phyloP scores from a whole-genome alignment of 202 grass and related monocot species.

The Elaeis oleifera region DNA sequence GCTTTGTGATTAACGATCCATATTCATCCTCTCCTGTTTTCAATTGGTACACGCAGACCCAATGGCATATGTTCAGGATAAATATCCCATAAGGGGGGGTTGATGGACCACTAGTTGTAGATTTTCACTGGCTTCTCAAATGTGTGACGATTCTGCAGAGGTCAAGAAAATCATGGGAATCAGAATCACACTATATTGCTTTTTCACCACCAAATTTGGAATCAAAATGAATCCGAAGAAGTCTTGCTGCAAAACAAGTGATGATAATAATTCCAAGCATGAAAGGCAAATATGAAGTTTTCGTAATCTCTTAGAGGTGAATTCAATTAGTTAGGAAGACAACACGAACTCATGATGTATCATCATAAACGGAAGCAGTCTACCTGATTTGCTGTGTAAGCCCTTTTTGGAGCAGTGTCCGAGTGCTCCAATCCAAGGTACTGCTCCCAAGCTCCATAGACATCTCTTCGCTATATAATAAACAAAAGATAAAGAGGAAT shows the following conservation, averaged over 20 bases:
- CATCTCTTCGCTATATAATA: constrained; percentile 65
- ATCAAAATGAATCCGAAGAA: too few relatives aligned
- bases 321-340: too few relatives aligned
- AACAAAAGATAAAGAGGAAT: constrained; percentile 20
- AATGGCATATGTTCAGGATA: not conserved
- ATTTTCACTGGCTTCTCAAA: constrained; percentile 83
- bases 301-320: too few relatives aligned
- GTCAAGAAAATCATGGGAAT: constrained; percentile 5
- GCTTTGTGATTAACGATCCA: too few relatives aligned
- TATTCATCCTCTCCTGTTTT: not conserved
- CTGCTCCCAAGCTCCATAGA: constrained; percentile 96
- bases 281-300: too few relatives aligned
- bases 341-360: too few relatives aligned
- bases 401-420: constrained; percentile 76
- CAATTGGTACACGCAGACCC: not conserved
- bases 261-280: too few relatives aligned
- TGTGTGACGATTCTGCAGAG: constrained; percentile 58
- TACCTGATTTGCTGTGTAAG: constrained; percentile 74
- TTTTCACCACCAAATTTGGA: not conserved
- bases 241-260: too few relatives aligned
- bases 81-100: constrained; percentile 6
- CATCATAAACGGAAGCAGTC: not conserved
- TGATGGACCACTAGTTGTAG: constrained; percentile 41
- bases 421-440: constrained; percentile 94
- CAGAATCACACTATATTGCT: not conserved